Conservation (phyloP, 257 asterid species). For the Scutellaria baicalensis region DNA sequence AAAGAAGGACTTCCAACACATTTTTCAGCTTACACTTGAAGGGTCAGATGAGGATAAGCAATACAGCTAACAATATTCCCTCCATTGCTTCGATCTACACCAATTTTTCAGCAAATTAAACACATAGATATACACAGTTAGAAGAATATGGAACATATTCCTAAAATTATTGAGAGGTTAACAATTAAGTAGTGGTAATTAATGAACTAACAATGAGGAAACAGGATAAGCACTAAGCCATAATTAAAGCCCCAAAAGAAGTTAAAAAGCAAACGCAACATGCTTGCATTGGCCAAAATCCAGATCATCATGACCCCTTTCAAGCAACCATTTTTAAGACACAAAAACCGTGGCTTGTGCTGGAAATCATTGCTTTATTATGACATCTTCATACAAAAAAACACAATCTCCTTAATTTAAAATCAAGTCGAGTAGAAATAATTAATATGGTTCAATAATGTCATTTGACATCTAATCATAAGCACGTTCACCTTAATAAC, state of each 20-base stretch:
- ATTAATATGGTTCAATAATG: constrained; percentile 4
- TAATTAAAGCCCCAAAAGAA: constrained; percentile 2
- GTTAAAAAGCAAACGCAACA: background rate
- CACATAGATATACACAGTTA: background rate
- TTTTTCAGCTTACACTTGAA: no score
- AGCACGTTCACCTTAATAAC: constrained; percentile 15
- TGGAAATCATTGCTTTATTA: constrained; percentile 26
- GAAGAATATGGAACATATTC: constrained; percentile 22
- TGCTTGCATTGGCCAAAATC: constrained; percentile 19
- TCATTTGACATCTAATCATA: constrained; percentile 17
- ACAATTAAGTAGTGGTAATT: background rate
- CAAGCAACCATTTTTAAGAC: constrained; percentile 20
- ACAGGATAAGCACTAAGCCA: constrained; percentile 16
- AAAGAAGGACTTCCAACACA: no score
- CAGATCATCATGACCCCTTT: constrained; percentile 33
- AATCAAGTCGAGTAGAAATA: background rate
- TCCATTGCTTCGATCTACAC: background rate
- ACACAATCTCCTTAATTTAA: background rate
- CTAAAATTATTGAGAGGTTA: constrained; percentile 3
- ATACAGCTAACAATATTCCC: no score
- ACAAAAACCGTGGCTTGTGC: constrained; percentile 11
- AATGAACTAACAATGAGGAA: background rate
- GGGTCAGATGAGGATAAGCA: no score
- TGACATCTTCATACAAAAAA: constrained; percentile 4
- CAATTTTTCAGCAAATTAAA: background rate